These are phyloP conservation scores for Boletus huronensis DNA, from an alignment of 768 basidiomycete species.

Conservation along the genomic window DNA sequence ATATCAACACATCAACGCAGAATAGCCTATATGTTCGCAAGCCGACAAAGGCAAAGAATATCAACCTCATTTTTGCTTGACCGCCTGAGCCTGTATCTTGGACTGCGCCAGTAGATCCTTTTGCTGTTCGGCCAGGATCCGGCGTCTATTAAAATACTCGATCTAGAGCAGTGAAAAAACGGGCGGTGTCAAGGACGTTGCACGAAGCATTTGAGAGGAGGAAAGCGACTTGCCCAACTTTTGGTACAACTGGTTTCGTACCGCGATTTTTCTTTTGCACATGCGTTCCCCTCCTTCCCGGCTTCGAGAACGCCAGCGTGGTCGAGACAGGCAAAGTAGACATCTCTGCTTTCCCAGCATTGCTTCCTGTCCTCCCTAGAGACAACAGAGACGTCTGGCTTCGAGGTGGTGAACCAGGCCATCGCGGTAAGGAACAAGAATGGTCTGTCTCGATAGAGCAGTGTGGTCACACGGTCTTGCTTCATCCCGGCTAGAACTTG, in stretches of 20 bases:
- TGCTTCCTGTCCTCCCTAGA: constrained; percentile 66
- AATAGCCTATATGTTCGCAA: not conserved
- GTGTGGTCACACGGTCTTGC: constrained; percentile 14
- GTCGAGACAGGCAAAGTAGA: constrained; percentile 85
- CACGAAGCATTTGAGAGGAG: not conserved
- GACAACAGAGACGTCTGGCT: constrained; percentile 37
- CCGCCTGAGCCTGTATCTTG: constrained; percentile 34
- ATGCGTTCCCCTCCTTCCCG: constrained; percentile 65
- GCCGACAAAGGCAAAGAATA: not conserved
- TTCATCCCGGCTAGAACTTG: not conserved
- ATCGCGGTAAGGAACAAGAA: constrained; percentile 10
- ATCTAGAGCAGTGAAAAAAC: constrained; percentile 49
- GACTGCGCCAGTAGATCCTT: constrained; percentile 60
- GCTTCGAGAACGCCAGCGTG: constrained; percentile 62
- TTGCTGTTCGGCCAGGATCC: constrained; percentile 77
- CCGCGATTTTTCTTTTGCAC: constrained; percentile 47
- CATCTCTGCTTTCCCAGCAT: constrained; percentile 86
- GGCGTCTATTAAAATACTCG: constrained; percentile 91
- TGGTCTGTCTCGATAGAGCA: constrained; percentile 4
- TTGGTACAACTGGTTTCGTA: constrained; percentile 80
- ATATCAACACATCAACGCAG: constrained; percentile 2
- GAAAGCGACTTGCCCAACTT: constrained; percentile 73
- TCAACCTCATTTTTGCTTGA: constrained; percentile 21
- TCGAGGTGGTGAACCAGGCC: constrained; percentile 37
- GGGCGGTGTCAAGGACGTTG: not conserved